phyloP scores from a whole-genome alignment of 768 basidiomycete genomes.

The Suillus subluteus region DNA sequence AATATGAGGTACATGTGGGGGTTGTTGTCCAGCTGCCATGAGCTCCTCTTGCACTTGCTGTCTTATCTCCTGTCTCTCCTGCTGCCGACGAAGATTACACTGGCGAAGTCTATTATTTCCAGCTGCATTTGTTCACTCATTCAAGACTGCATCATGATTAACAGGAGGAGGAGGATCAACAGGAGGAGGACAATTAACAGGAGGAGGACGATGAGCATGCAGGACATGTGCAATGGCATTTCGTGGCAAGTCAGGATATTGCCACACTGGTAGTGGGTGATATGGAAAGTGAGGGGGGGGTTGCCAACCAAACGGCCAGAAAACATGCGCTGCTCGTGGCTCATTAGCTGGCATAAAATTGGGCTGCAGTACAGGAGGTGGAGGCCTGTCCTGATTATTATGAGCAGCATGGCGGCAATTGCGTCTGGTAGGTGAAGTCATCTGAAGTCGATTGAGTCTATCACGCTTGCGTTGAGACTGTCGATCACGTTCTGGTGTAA shows the following conservation, averaged over 20 bases:
- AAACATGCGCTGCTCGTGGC: too few species aligned
- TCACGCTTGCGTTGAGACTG: too few species aligned
- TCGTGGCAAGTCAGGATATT: not conserved
- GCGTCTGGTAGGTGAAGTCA: too few species aligned
- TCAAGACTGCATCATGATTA: too few species aligned
- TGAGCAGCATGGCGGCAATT: too few species aligned
- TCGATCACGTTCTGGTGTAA: too few species aligned
- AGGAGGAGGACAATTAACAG: not conserved
- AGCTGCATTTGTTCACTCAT: not conserved
- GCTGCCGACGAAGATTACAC: not conserved
- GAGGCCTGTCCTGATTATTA: too few species aligned
- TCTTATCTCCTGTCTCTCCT: not conserved
- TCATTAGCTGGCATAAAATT: too few species aligned
- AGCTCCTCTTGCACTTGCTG: not conserved
- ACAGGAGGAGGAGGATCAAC: too few species aligned
- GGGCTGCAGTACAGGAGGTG: too few species aligned
- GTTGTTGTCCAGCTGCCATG: not conserved
- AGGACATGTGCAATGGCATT: not conserved
- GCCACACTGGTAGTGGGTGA: not conserved
- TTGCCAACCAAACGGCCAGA: too few species aligned
- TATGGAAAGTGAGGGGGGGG: not conserved
- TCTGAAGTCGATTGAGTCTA: too few species aligned
- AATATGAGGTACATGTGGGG: not conserved
- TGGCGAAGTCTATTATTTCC: not conserved
- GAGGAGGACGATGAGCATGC: not conserved